A percentile compares a stretch with the other conserved stretches of the same genome.
phyloP scores from a whole-genome alignment of 306 rosid genomes.

The Fragaria ananassa region DNA sequence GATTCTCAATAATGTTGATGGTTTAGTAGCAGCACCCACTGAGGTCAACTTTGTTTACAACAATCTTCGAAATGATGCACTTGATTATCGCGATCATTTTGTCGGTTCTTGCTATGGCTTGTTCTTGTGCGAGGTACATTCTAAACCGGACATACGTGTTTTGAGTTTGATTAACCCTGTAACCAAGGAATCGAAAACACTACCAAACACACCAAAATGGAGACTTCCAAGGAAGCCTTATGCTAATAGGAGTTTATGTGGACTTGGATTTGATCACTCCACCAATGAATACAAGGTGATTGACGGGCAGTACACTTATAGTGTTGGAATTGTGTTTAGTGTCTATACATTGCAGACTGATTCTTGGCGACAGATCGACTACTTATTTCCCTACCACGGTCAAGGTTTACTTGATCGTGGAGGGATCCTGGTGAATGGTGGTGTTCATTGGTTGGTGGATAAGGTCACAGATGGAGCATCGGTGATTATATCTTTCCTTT shows the following conservation, averaged over 20 bases:
- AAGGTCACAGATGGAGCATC: not conserved
- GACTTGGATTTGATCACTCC: not conserved
- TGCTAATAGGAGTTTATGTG: not conserved
- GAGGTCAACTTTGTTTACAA: not conserved
- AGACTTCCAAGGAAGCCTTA: not conserved
- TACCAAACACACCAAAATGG: not conserved
- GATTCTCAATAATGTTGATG: not conserved
- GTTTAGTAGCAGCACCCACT: not conserved
- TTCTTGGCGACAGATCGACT: not conserved
- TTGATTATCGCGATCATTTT: too few species aligned
- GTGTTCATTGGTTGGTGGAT: not conserved
- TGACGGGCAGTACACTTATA: too few species aligned
- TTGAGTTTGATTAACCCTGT: not conserved
- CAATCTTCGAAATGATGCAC: not conserved
- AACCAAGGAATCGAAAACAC: not conserved
- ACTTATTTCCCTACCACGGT: not conserved
- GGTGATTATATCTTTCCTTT: not conserved
- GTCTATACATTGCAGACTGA: conserved; percentile 1
- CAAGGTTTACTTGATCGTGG: too few species aligned
- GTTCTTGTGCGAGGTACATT: too few species aligned
- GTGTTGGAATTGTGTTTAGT: not conserved
- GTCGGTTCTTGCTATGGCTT: too few species aligned
- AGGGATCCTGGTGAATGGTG: not conserved
- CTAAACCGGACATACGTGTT: too few species aligned
- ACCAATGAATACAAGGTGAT: not conserved